Base-by-base conservation (phyloP, 2,329 filamentous ascomycete species). In the Trichoderma pleuroti region DNA sequence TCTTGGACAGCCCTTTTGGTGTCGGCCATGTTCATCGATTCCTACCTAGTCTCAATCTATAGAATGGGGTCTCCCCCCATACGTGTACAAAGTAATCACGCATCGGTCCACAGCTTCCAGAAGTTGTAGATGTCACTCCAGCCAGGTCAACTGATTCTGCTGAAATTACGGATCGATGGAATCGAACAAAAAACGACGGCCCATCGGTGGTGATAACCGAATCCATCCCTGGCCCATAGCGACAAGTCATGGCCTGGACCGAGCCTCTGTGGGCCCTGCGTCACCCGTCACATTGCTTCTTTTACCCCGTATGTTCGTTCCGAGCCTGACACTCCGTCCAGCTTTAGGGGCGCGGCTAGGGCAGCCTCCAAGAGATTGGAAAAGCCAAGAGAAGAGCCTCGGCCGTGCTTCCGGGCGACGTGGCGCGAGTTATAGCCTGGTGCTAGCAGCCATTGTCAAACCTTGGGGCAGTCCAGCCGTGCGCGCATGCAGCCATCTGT, bases 121-220 rank as follows among this genome's bases (percentile, higher is more conserved):
- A 68, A 68, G 24, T 24, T 49, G 11, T 39, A 66, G 18, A 54
- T 26, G 46, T 36, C 39, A 46, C 52, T 42, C 24, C 18, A 28
- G n/a, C 42, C 30, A 42, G 64, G 65, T 26, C 66, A 69, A 69
- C 67, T 69, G 67, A 69, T 63, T 62, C 59, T 62, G 67, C 57
- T 56, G 57, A 63, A 69, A 69, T 69, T 69, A 69, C 67, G 67
- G 67, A 69, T 68, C 65, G 65, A 60, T 60, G 56, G 65, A 49
- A 68, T 60, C 65, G 65, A 56, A 34, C 28, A 68, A 21, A 28
- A 34, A 42, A 34, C 60, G 42, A 30, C 60, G 6, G 52, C n/a
- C 56, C 65, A 61, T 68, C 65, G 65, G 65, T 68, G n/a, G 65
- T 68, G 65, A 68, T 68, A 68, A 52, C 65, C 65, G 65, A 68